phyloP scores from a whole-genome alignment of 1,284 basidiomycete genomes.

The Trichosporon sp. region DNA sequence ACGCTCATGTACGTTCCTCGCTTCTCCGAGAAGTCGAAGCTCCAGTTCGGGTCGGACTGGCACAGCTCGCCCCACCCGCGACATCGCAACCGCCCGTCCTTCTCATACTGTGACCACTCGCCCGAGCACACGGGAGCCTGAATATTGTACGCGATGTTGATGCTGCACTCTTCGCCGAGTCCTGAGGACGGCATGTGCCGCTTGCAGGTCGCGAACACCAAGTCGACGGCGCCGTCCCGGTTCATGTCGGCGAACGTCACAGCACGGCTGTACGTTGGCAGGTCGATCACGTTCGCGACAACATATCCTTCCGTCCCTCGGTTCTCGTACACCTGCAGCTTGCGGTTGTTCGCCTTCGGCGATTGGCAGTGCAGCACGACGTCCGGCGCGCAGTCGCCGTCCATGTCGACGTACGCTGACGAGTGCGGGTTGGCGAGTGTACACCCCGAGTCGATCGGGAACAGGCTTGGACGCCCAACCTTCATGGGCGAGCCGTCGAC shows the following conservation, averaged over 20 bases:
- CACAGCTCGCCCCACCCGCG: constrained; percentile 80
- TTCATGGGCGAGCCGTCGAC: constrained; percentile 36
- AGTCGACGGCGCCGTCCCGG: constrained; percentile 93
- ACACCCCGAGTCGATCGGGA: constrained; percentile 60
- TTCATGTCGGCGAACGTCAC: constrained; percentile 93
- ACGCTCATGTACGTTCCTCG: constrained; percentile 70
- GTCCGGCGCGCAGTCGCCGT: constrained; percentile 87
- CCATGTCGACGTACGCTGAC: constrained; percentile 91
- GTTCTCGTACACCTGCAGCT: constrained; percentile 24
- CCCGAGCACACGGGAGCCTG: constrained; percentile 77
- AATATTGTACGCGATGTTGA: constrained; percentile 93
- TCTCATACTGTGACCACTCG: constrained; percentile 33
- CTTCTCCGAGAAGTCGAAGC: constrained; percentile 67
- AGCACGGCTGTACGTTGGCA: constrained; percentile 77
- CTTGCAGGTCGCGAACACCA: constrained; percentile 85
- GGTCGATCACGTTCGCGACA: constrained; percentile 67
- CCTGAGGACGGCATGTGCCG: constrained; percentile 69
- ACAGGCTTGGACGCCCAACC: constrained; percentile 23
- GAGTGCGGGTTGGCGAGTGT: constrained; percentile 82
- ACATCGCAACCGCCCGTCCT: constrained; percentile 60
- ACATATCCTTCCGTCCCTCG: constrained; percentile 73
- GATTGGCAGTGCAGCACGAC: constrained; percentile 82
- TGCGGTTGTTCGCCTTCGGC: constrained; percentile 22
- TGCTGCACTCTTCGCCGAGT: constrained; percentile 71
- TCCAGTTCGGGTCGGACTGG: constrained; percentile 75